Percentiles rank a stretch among this genome's conserved stretches.
phyloP scores from a whole-genome alignment of 2,329 filamentous ascomycete genomes.

The Annulohypoxylon truncatum region DNA sequence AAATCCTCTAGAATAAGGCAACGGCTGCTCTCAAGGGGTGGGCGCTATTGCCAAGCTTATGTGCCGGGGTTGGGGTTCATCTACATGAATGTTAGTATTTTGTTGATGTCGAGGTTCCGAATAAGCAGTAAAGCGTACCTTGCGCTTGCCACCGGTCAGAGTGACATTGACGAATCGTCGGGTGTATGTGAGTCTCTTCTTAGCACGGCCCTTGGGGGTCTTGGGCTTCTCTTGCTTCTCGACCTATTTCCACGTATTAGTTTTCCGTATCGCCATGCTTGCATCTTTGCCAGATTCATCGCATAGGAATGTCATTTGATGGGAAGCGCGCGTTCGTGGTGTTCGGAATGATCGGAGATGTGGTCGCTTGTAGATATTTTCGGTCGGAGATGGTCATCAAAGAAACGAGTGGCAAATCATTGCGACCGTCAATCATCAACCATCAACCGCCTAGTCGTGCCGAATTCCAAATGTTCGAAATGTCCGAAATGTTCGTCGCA shows the following conservation, averaged over 20 bases:
- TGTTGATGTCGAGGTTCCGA: neutral
- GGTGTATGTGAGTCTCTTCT: conserved; percentile 97
- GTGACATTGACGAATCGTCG: conserved; percentile 99
- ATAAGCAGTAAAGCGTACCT: conserved; percentile 69
- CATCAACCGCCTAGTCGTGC: neutral
- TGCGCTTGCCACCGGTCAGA: conserved; percentile 97
- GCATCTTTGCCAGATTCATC: conserved; percentile 11
- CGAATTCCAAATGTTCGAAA: too few relatives aligned
- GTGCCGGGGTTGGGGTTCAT: conserved; percentile 58
- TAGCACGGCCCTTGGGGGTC: conserved; percentile 94
- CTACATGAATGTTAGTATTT: conserved; percentile 44
- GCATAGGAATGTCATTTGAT: conserved; percentile 9
- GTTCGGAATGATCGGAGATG: neutral
- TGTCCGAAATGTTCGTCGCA: neutral
- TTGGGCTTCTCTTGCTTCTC: conserved; percentile 84
- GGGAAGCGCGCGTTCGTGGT: conserved; percentile 19
- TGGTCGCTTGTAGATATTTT: neutral
- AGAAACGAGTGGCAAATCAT: conserved; percentile 25
- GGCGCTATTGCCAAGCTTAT: conserved; percentile 46
- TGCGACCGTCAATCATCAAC: neutral
- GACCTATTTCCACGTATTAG: conserved; percentile 41
- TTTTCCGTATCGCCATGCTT: conserved; percentile 1
- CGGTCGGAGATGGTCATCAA: neutral
- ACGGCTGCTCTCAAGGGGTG: conserved; percentile 46
- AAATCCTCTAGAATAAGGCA: conserved; percentile 41